These are phyloP conservation scores for Fraxinus pennsylvanica DNA, from an alignment of 257 asterid species.

Conservation along the genomic window DNA sequence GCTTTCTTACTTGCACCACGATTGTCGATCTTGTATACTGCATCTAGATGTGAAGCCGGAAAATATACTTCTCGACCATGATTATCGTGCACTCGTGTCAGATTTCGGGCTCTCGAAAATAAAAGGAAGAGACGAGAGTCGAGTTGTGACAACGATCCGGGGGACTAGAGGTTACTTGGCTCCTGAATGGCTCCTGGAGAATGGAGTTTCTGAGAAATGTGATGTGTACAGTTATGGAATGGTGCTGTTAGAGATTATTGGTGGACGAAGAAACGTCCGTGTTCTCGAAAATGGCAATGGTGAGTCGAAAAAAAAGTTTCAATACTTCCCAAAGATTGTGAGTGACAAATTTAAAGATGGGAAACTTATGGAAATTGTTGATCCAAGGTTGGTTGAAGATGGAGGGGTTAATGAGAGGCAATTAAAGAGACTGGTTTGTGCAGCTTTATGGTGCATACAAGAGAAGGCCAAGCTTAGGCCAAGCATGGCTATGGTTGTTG, in stretches of 20 bases:
- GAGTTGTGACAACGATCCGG: conserved; percentile 56
- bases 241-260: conserved; percentile 69
- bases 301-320: conserved; percentile 43
- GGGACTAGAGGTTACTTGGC: conserved; percentile 84
- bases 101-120: conserved; percentile 80
- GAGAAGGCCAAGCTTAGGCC: conserved; percentile 69
- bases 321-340: conserved; percentile 58
- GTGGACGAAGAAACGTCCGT: conserved; percentile 54
- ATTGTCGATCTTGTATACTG: conserved; percentile 68
- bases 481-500: conserved; percentile 66
- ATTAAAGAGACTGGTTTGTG: conserved; percentile 47
- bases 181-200: conserved; percentile 80
- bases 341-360: conserved; percentile 59
- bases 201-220: conserved; percentile 71
- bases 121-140: conserved; percentile 72
- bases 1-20: conserved; percentile 70
- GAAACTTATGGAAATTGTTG: conserved; percentile 63
- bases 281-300: conserved; percentile 32
- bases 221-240: conserved; percentile 75
- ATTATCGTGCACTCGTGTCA: conserved; percentile 47
- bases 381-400: conserved; percentile 43
- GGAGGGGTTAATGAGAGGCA: conserved; percentile 43
- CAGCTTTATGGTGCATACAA: conserved; percentile 81
- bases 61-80: conserved; percentile 59
- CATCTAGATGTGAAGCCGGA: conserved; percentile 85